A percentile compares a stretch with the other conserved stretches of the same genome.
phyloP scores from a whole-genome alignment of 2,329 filamentous ascomycete species.

The Penicillium italicum region DNA sequence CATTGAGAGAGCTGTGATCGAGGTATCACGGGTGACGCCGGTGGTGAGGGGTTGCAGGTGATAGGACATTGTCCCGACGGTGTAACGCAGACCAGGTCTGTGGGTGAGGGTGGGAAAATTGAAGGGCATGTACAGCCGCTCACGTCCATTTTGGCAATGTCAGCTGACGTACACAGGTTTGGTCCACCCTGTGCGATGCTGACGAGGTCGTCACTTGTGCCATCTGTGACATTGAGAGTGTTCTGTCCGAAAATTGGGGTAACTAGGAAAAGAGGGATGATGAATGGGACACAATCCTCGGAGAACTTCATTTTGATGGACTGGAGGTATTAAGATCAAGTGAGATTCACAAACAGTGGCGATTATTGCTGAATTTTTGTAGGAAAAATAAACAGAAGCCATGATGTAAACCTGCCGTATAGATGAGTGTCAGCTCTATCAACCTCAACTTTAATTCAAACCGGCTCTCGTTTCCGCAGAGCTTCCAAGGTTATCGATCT shows the following conservation, averaged over 20 bases:
- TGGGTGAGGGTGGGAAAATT: background rate
- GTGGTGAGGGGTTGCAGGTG: background rate
- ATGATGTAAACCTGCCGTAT: conserved; percentile 5
- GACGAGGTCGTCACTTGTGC: background rate
- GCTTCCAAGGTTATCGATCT: background rate
- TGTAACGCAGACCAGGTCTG: background rate
- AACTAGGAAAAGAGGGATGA: background rate
- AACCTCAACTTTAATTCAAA: background rate
- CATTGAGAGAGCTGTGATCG: background rate
- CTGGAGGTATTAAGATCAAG: too few species aligned
- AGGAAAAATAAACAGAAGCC: background rate
- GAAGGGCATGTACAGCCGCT: background rate
- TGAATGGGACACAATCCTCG: background rate
- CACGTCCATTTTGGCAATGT: background rate
- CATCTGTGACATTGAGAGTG: background rate
- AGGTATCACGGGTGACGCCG: background rate
- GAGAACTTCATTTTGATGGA: background rate
- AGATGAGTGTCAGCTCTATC: background rate
- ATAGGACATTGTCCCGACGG: background rate
- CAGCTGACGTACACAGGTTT: background rate
- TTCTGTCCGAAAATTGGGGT: background rate
- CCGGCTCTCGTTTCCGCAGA: background rate
- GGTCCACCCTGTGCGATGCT: background rate
- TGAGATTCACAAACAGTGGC: too few species aligned
- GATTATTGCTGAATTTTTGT: background rate